Evolutionary conservation across 1,284 basidiomycete genomes (phyloP).

Genomic region (Boletus sp.): DNA sequence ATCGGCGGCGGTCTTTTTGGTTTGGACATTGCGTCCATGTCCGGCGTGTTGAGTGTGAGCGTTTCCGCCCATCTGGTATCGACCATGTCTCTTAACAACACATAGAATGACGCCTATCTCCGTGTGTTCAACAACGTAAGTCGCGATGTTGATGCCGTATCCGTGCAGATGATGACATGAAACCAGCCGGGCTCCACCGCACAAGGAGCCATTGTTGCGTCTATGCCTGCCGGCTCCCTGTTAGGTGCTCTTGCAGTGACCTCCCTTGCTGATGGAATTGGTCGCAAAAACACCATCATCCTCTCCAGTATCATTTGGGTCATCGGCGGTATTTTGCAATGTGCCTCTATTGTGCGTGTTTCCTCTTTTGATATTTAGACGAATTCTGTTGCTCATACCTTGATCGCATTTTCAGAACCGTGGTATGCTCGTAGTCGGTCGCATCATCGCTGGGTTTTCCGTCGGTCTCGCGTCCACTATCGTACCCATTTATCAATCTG

Average conservation of each 20-base stretch:
- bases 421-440: constrained; percentile 64
- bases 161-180: not conserved
- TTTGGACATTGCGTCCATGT: constrained; percentile 79
- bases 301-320: constrained; percentile 67
- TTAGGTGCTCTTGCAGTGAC: constrained; percentile 59
- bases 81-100: not conserved
- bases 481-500: constrained; percentile 71
- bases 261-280: constrained; percentile 59
- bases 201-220: constrained; percentile 73
- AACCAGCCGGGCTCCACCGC: constrained; percentile 47
- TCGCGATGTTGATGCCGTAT: constrained; percentile 1
- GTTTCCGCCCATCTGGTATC: not conserved
- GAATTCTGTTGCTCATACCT: not conserved
- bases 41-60: constrained; percentile 65
- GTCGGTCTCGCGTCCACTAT: constrained; percentile 57
- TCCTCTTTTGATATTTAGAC: not conserved
- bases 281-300: constrained; percentile 64
- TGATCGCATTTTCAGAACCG: constrained; percentile 45
- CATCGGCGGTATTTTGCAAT: constrained; percentile 56
- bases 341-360: constrained; percentile 21
- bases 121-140: constrained; percentile 46
- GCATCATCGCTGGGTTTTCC: constrained; percentile 58
- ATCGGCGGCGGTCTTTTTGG: constrained; percentile 78
- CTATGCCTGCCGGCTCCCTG: constrained; percentile 73
- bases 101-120: constrained; percentile 55